Evolutionary conservation across 163 green algal species (phyloP).

Genomic region (Chlamydomonas reinhardtii): DNA sequence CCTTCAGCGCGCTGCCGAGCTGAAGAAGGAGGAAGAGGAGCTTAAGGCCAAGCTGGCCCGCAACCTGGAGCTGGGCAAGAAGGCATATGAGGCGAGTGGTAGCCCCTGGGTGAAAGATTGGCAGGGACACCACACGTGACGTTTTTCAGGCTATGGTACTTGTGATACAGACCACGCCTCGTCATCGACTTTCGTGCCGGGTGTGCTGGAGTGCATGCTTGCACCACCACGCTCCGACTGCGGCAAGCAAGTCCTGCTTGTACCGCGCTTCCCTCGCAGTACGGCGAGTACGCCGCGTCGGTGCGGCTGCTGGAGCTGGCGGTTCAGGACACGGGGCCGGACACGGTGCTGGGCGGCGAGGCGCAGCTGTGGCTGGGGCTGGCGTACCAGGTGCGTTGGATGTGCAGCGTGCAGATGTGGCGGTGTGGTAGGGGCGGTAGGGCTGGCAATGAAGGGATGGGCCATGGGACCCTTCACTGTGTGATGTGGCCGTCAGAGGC

Average conservation of each 20-base stretch:
- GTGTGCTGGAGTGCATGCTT: too few species aligned
- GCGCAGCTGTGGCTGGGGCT: constrained; percentile 91
- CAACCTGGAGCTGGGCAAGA: constrained; percentile 73
- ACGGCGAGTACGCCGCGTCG: constrained; percentile 71
- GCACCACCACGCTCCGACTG: too few species aligned
- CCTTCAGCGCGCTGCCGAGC: constrained; percentile 67
- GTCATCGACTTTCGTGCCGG: too few species aligned
- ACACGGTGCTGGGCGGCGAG: constrained; percentile 83
- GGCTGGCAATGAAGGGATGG: too few species aligned
- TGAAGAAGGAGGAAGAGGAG: constrained; percentile 66
- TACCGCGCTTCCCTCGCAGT: background rate
- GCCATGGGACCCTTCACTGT: too few species aligned
- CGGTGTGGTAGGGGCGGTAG: too few species aligned
- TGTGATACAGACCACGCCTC: too few species aligned
- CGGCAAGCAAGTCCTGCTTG: too few species aligned
- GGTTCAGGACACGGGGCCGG: constrained; percentile 67
- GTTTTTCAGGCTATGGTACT: too few species aligned
- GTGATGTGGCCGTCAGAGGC: too few species aligned
- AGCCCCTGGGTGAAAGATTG: background rate
- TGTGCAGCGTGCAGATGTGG: background rate
- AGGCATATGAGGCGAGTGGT: constrained; percentile 65
- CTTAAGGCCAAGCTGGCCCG: constrained; percentile 44
- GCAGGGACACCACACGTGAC: too few species aligned
- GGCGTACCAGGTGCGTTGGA: constrained; percentile 79
- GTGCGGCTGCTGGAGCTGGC: constrained; percentile 73